Percentiles rank a stretch among this genome's conserved stretches.
phyloP scores from a whole-genome alignment of 495 filamentous ascomycete species.

The Hypoxylon crocopeplum region DNA sequence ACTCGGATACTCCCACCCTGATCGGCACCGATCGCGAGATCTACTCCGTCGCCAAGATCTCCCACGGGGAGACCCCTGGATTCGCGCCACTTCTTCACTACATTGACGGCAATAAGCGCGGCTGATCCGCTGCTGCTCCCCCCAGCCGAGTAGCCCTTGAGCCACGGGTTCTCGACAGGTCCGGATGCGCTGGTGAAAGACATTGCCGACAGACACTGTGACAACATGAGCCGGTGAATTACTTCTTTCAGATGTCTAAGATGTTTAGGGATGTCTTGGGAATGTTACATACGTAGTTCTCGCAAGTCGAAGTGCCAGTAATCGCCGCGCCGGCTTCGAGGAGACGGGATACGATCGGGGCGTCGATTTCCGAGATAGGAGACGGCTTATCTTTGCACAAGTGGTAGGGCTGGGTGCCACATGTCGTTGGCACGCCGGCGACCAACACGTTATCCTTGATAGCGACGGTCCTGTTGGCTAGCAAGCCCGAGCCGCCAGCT shows the following conservation, averaged over 20 bases:
- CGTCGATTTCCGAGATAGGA: conserved; percentile 45
- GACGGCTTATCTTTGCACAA: conserved; percentile 32
- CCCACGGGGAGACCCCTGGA: conserved; percentile 7
- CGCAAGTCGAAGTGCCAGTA: conserved; percentile 44
- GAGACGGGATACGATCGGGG: conserved; percentile 53
- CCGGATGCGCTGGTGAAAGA: conserved; percentile 47
- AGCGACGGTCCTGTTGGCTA: conserved; percentile 41
- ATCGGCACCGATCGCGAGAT: conserved; percentile 61
- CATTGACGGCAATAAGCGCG: conserved; percentile 49
- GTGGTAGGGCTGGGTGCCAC: conserved; percentile 44
- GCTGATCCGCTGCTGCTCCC: conserved; percentile 60
- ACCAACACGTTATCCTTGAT: conserved; percentile 54
- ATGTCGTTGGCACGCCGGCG: conserved; percentile 47
- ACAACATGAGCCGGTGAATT: too few relatives aligned
- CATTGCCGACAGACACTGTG: conserved; percentile 44
- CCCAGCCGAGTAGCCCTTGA: conserved; percentile 51
- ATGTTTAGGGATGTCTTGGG: too few relatives aligned
- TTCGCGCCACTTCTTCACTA: conserved; percentile 11
- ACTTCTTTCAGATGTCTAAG: too few relatives aligned
- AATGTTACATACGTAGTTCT: too few relatives aligned
- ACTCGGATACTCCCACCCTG: conserved; percentile 62
- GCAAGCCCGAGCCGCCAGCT: conserved; percentile 8
- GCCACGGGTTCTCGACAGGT: conserved; percentile 47
- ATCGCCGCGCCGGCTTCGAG: conserved; percentile 50
- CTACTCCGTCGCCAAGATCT: conserved; percentile 44